These are phyloP conservation scores for Beauveria bassiana DNA, from an alignment of 2,329 filamentous ascomycete species.

Conservation along the genomic window DNA sequence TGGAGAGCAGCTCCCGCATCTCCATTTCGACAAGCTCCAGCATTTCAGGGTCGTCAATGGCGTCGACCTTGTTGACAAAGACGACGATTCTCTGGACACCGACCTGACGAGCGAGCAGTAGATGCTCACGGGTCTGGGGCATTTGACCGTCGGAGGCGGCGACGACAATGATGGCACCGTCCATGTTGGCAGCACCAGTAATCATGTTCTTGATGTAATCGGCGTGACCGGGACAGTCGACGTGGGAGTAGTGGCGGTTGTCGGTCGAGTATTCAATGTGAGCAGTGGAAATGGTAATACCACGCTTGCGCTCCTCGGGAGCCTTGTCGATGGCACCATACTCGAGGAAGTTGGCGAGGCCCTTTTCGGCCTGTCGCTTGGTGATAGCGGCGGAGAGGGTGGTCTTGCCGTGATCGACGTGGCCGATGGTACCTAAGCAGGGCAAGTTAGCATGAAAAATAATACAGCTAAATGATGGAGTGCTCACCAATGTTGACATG, in stretches of 20 bases:
- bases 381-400: constrained; percentile 98
- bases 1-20: constrained; percentile 91
- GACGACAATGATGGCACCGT: constrained; percentile 97
- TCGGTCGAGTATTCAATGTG: constrained; percentile 99
- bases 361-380: constrained; percentile 94
- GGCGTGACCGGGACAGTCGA: constrained; percentile 99
- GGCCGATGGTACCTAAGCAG: constrained; percentile 77
- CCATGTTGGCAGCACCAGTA: constrained; percentile 98
- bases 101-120: constrained; percentile 95
- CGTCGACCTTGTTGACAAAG: constrained; percentile 99
- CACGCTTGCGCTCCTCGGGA: constrained; percentile 98
- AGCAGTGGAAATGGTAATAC: constrained; percentile 97
- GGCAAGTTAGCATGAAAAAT: constrained; percentile 14
- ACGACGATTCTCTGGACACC: constrained; percentile 97
- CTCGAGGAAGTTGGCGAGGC: constrained; percentile 87
- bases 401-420: constrained; percentile 99
- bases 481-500: constrained; percentile 89
- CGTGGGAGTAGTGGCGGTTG: constrained; percentile 93
- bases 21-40: constrained; percentile 99
- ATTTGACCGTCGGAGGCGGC: constrained; percentile 98
- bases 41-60: constrained; percentile 97
- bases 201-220: constrained; percentile 99
- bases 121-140: constrained; percentile 98
- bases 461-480: not conserved
- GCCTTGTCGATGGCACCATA: constrained; percentile 99